A percentile compares a stretch with the other conserved stretches of the same genome.
These are phyloP conservation scores for Cucurbita maxima DNA, from an alignment of 306 rosid species.

Conservation along the genomic window DNA sequence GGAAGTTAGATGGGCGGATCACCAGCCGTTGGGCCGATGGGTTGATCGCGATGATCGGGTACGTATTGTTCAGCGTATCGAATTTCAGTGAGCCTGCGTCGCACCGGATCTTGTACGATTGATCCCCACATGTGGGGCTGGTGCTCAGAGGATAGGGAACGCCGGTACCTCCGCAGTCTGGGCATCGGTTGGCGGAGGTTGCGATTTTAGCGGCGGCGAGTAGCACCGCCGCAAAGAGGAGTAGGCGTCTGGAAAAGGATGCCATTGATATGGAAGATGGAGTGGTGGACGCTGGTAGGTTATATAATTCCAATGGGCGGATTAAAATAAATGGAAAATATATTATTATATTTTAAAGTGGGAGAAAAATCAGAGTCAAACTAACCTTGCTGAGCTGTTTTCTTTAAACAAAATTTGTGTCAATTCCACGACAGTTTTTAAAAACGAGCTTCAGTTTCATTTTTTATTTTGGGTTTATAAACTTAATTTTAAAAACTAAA, in stretches of 20 bases:
- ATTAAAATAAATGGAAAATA: neutral
- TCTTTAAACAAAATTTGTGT: neutral
- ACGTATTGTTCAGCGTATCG: constrained; percentile 54
- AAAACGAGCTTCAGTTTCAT: too few species aligned
- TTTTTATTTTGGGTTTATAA: too few species aligned
- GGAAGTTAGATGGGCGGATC: constrained; percentile 32
- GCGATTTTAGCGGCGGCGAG: constrained; percentile 13
- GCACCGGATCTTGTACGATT: constrained; percentile 51
- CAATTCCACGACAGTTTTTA: neutral
- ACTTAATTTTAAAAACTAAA: too few species aligned
- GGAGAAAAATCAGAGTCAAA: neutral
- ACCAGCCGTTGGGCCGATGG: constrained; percentile 41
- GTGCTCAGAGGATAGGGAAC: constrained; percentile 72
- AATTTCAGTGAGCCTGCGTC: constrained; percentile 25
- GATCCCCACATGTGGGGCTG: constrained; percentile 42
- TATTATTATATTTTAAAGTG: neutral
- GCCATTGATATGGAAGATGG: constrained; percentile 14
- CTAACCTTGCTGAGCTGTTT: neutral
- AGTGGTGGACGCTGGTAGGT: neutral
- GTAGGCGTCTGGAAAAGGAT: neutral
- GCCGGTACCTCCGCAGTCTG: constrained; percentile 40
- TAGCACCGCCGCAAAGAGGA: constrained; percentile 22
- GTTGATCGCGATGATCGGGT: constrained; percentile 43
- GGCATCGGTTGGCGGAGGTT: constrained; percentile 24
- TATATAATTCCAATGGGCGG: neutral